These are phyloP conservation scores for Fusarium verticillioides DNA, from an alignment of 2,329 filamentous ascomycete species.

Conservation along the genomic window DNA sequence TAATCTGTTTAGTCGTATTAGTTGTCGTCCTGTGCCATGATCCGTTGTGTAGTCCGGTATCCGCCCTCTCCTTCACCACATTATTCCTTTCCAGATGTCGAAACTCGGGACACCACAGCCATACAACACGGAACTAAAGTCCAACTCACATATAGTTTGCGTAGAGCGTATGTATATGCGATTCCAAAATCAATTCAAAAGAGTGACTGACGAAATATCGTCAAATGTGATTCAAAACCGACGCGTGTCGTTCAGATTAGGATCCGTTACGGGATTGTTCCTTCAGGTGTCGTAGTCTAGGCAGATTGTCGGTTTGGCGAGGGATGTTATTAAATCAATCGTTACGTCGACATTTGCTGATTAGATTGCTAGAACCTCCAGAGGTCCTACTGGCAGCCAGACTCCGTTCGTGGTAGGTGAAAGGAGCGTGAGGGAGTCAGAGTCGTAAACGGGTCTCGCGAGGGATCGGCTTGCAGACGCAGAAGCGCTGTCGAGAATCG, in stretches of 20 bases:
- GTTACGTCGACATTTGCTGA: constrained; percentile 48
- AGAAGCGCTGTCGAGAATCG: constrained; percentile 48
- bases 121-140: not conserved
- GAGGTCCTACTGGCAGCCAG: constrained; percentile 44
- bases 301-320: constrained; percentile 28
- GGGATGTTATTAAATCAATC: constrained; percentile 46
- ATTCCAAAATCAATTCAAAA: constrained; percentile 51
- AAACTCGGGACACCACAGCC: not conserved
- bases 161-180: constrained; percentile 46
- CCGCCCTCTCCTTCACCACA: not conserved
- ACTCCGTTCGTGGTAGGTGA: constrained; percentile 39
- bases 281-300: constrained; percentile 24
- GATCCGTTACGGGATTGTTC: constrained; percentile 39
- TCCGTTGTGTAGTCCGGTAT: not conserved
- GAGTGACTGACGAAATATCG: constrained; percentile 62
- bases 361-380: constrained; percentile 45
- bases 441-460: constrained; percentile 38
- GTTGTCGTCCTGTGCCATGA: not conserved
- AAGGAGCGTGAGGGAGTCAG: constrained; percentile 19
- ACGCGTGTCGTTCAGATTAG: constrained; percentile 44
- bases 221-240: constrained; percentile 49
- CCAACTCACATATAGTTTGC: constrained; percentile 46
- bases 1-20: constrained; percentile 44
- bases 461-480: constrained; percentile 40
- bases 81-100: not conserved